phyloP scores from a whole-genome alignment of 2,329 filamentous ascomycete genomes.

The Talaromyces amestolkiae region DNA sequence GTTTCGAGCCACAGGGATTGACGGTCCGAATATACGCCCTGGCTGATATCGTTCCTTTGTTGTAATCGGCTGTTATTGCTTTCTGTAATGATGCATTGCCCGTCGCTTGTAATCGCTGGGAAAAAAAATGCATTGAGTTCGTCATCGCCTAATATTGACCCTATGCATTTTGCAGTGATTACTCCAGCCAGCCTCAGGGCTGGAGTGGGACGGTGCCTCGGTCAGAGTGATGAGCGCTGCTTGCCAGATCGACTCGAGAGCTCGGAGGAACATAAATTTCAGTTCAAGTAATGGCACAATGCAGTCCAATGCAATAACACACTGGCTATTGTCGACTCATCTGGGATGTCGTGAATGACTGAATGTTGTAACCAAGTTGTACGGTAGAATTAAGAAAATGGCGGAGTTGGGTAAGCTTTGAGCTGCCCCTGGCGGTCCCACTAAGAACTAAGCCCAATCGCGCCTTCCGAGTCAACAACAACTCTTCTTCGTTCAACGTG shows the following conservation, averaged over 20 bases:
- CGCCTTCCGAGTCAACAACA: neutral
- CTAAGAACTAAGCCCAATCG: neutral
- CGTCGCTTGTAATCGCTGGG: neutral
- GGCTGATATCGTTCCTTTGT: neutral
- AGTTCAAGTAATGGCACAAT: neutral
- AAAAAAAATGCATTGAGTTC: neutral
- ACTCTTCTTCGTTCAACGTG: neutral
- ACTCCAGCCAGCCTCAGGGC: neutral
- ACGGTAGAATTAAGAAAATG: neutral
- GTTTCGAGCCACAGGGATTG: neutral
- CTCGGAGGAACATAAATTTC: neutral
- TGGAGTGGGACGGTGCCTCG: neutral
- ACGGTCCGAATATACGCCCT: neutral
- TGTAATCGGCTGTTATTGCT: neutral
- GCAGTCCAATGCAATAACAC: neutral
- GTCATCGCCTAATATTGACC: neutral
- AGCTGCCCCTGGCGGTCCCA: constrained; percentile 2
- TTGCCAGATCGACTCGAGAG: neutral
- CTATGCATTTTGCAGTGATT: neutral
- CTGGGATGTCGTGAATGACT: neutral
- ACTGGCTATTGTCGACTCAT: neutral
- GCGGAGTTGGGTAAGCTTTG: neutral
- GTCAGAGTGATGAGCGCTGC: neutral
- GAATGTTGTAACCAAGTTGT: too few relatives aligned
- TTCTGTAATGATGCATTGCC: neutral